Base-by-base conservation (phyloP, 164 flowering plant species). In the Berberis vulgaris region DNA sequence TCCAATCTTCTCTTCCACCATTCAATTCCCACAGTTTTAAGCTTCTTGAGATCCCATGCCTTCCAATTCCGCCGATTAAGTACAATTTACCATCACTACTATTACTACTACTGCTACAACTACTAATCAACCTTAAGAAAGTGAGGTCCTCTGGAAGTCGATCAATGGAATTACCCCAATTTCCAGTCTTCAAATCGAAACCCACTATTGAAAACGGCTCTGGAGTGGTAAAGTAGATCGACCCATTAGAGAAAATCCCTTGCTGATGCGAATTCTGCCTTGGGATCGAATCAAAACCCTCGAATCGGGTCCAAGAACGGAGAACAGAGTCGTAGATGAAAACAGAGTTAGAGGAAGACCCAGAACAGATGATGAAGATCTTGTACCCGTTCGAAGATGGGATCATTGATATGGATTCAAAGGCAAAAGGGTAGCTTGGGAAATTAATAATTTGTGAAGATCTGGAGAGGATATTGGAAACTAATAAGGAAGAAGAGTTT, bases 51-150 rank as follows among this genome's bases (percentile, higher is more conserved):
- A 86, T 86, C 71, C 91, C 95, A 70, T 80, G 78, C 2, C 62
- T 61, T 59, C 95, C 95, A 38, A 76, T 56, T 9, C 96, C 96
- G 1, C 96, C 90, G 8, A 88, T 62, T 80, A 89, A 6, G 55
- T 70, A 87, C 74, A 87, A 41, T 64, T 74, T 81, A 49, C 64
- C 70, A 4, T 54, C 78, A 5, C 65, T 71, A 59, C 11, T 4
- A 5, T 63, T 71, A 59, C 11, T 4, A n/a, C 72, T 69, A 59
- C 11, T 4, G 3, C 63, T 71, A 59, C 11, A 0, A n/a, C 72
- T 69, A 61, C 69, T 75, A 47, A 72, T 86, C 74, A 87, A 62
- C 38, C 88, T 69, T 1, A 65, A 78, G 61, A 88, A 88, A 0
- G 78, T 72, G 1, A 88, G 73, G 62, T 78, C 83, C 0, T 43